Percentiles rank a stretch among this genome's conserved stretches.
Evolutionary conservation across 257 asterid genomes (phyloP).

Genomic region (Capsicum rhomboideum): DNA sequence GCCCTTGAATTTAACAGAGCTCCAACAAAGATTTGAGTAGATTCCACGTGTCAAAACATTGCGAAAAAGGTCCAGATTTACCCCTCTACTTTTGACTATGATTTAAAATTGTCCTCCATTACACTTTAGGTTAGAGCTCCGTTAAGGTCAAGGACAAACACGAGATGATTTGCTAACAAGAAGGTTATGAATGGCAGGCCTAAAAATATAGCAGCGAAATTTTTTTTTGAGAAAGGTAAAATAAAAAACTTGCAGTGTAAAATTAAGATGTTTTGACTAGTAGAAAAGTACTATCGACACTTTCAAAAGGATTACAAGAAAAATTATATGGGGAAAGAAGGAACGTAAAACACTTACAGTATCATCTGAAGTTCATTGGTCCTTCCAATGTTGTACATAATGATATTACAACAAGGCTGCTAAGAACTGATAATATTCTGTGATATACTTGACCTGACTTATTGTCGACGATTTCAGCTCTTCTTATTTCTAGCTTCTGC

Average conservation of each 20-base stretch:
- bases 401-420: neutral
- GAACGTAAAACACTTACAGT: neutral
- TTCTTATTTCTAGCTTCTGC: slow-evolving; percentile 85
- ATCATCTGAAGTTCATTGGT: neutral
- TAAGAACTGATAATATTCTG: neutral
- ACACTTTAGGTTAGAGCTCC: neutral
- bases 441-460: neutral
- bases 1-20: neutral
- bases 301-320: neutral
- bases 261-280: neutral
- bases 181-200: neutral
- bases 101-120: neutral
- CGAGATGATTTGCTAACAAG: neutral
- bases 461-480: slow-evolving; percentile 8
- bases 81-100: neutral
- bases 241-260: neutral
- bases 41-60: neutral
- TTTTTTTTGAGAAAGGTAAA: no score
- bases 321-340: neutral
- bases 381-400: neutral
- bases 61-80: neutral
- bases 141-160: neutral
- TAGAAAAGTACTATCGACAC: neutral
- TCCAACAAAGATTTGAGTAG: no score
- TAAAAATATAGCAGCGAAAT: no score